Conservation (phyloP, 2,329 filamentous ascomycete genomes). For the Macroventuria anomochaeta region DNA sequence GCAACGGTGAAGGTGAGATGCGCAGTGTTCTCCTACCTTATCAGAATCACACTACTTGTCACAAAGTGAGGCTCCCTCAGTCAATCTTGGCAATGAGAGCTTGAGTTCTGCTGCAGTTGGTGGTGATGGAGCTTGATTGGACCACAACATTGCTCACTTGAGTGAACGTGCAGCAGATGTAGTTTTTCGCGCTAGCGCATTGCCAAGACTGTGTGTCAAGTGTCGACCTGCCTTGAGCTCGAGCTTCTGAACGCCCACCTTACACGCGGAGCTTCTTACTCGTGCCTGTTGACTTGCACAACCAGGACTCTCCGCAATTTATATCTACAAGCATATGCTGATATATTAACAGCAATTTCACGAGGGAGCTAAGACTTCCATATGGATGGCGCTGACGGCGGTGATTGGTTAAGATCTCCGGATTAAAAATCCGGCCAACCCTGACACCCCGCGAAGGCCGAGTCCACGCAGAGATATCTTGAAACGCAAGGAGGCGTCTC, state of each 20-base stretch:
- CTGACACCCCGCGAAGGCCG: constrained; percentile 2
- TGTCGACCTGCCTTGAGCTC: not conserved
- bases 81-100: not conserved
- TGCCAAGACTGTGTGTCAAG: constrained; percentile 13
- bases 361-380: not conserved
- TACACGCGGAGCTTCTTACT: not conserved
- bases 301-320: not conserved
- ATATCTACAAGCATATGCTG: not conserved
- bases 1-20: not conserved
- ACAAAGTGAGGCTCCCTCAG: not conserved
- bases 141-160: not conserved
- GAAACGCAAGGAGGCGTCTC: constrained; percentile 2
- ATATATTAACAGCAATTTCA: not conserved
- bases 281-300: not conserved
- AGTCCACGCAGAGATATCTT: constrained; percentile 6
- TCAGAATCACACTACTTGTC: not conserved
- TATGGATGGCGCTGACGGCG: not conserved
- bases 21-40: not conserved
- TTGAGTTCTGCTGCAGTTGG: not conserved
- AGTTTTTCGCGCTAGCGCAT: constrained; percentile 35
- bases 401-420: constrained; percentile 3
- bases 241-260: constrained; percentile 4
- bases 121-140: not conserved
- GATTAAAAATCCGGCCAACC: not conserved
- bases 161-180: constrained; percentile 17